phyloP scores from a whole-genome alignment of 2,329 filamentous ascomycete genomes.

The Penicillium sp. region DNA sequence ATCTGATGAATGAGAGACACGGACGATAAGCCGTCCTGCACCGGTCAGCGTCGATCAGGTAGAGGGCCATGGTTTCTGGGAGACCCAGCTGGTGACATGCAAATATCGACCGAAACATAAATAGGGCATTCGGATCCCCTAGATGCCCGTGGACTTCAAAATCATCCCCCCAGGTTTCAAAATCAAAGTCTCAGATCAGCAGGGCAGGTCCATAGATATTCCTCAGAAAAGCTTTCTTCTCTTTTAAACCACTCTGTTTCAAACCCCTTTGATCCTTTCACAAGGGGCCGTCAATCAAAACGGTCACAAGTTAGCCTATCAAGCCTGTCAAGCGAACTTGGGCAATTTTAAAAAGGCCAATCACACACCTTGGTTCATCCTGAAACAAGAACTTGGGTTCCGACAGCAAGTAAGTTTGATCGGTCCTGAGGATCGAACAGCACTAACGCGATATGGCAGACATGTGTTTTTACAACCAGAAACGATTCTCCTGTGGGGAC shows the following conservation, averaged over 20 bases:
- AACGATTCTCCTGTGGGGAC: slow-evolving; percentile 80
- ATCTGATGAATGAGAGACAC: slow-evolving; percentile 31
- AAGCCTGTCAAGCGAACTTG: slow-evolving; percentile 29
- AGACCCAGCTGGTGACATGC: slow-evolving; percentile 25
- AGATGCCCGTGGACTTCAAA: slow-evolving; percentile 24
- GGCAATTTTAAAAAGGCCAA: slow-evolving; percentile 30
- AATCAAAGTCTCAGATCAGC: slow-evolving; percentile 16
- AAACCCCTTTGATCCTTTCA: slow-evolving; percentile 8
- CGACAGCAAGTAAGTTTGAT: slow-evolving; percentile 36
- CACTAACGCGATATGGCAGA: slow-evolving; percentile 41
- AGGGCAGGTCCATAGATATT: slow-evolving; percentile 22
- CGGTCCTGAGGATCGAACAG: slow-evolving; percentile 12
- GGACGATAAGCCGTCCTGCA: slow-evolving; percentile 35
- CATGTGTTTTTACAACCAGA: slow-evolving; percentile 98
- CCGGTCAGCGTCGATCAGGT: slow-evolving; percentile 35
- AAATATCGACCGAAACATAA: slow-evolving; percentile 40
- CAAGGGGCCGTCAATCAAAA: slow-evolving; percentile 19
- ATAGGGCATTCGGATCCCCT: slow-evolving; percentile 36
- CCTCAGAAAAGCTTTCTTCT: slow-evolving; percentile 17
- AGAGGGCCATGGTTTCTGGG: slow-evolving; percentile 6
- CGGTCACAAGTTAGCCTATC: slow-evolving; percentile 36
- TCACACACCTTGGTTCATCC: slow-evolving; percentile 26
- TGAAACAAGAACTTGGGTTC: slow-evolving; percentile 35
- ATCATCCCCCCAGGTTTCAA: slow-evolving; percentile 34
- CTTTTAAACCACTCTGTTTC: slow-evolving; percentile 25